Conservation (phyloP, 2,329 filamentous ascomycete species). For the Periconia sp. region DNA sequence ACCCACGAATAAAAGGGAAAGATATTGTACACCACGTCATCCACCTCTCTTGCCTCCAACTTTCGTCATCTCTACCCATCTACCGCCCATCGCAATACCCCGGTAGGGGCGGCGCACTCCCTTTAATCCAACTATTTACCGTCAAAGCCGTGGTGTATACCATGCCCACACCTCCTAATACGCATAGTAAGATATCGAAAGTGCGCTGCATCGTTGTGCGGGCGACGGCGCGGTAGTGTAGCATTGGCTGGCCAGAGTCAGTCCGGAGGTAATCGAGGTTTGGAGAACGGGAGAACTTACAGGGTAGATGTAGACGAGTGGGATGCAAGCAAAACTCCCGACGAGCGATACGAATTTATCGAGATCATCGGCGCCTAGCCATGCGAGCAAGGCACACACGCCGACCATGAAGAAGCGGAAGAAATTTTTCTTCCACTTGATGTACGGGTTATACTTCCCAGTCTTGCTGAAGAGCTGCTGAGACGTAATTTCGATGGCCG, state of each 20-base stretch:
- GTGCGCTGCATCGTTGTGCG: slow-evolving; percentile 66
- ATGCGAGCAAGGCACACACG: slow-evolving; percentile 83
- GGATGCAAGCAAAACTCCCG: slow-evolving; percentile 96
- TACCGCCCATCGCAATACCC: slow-evolving; percentile 62
- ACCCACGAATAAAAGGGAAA: no score
- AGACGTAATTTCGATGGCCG: slow-evolving; percentile 93
- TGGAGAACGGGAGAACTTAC: slow-evolving; percentile 68
- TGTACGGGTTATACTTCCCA: slow-evolving; percentile 96
- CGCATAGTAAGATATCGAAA: slow-evolving; percentile 73
- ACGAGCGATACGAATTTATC: slow-evolving; percentile 98
- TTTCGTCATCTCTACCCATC: slow-evolving; percentile 5
- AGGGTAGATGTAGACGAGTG: slow-evolving; percentile 95
- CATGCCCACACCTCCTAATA: slow-evolving; percentile 87
- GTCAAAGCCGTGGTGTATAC: slow-evolving; percentile 88
- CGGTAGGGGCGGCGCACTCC: slow-evolving; percentile 54
- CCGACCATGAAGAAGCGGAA: slow-evolving; percentile 94
- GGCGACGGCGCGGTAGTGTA: slow-evolving; percentile 83
- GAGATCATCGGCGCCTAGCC: slow-evolving; percentile 87
- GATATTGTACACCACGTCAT: no score
- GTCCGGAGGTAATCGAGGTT: no score
- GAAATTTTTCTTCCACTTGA: slow-evolving; percentile 99
- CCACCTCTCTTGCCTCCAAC: no score
- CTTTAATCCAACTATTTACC: slow-evolving; percentile 78
- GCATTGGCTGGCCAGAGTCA: slow-evolving; percentile 84
- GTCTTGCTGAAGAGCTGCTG: slow-evolving; percentile 92